Evolutionary conservation across 2,329 filamentous ascomycete species (phyloP).

Genomic region (Neonectria ditissima): DNA sequence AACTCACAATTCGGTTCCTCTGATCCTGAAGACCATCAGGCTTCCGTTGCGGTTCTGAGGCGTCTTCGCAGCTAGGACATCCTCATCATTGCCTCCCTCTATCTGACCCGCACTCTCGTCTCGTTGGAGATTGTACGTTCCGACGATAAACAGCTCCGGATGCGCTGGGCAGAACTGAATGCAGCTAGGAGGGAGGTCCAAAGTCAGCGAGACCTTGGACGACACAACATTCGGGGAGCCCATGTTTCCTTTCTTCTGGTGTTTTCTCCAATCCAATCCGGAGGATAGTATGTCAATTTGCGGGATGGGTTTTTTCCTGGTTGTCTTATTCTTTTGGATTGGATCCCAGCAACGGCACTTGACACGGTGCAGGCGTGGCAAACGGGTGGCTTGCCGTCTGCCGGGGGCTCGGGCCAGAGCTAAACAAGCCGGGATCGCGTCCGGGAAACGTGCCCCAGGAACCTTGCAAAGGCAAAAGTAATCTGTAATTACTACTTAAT

Average conservation of each 20-base stretch:
- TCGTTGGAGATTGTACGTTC: constrained; percentile 83
- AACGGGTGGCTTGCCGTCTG: constrained; percentile 31
- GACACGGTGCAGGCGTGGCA: constrained; percentile 38
- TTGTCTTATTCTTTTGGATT: constrained; percentile 5
- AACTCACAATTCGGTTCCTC: constrained; percentile 67
- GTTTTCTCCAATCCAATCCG: not conserved
- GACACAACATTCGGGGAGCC: constrained; percentile 43
- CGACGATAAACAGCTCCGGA: constrained; percentile 78
- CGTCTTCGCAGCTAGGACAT: constrained; percentile 48
- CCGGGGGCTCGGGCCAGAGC: constrained; percentile 28
- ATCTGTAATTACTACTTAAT: not conserved
- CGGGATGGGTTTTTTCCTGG: constrained; percentile 23
- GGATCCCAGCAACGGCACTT: constrained; percentile 18
- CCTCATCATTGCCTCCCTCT: constrained; percentile 37
- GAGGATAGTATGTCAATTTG: constrained; percentile 8
- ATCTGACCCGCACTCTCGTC: constrained; percentile 44
- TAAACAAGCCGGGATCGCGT: constrained; percentile 20
- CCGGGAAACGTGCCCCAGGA: not conserved
- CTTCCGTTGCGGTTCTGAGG: constrained; percentile 78
- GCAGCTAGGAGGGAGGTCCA: constrained; percentile 81
- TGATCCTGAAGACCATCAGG: constrained; percentile 73
- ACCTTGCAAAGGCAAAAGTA: not conserved
- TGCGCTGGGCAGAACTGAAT: constrained; percentile 77
- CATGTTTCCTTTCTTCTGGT: constrained; percentile 35
- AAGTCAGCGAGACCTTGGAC: constrained; percentile 61